Percentiles rank a stretch among this genome's conserved stretches.
Conservation (phyloP, 2,329 filamentous ascomycete genomes). For the Colletotrichum truncatum region DNA sequence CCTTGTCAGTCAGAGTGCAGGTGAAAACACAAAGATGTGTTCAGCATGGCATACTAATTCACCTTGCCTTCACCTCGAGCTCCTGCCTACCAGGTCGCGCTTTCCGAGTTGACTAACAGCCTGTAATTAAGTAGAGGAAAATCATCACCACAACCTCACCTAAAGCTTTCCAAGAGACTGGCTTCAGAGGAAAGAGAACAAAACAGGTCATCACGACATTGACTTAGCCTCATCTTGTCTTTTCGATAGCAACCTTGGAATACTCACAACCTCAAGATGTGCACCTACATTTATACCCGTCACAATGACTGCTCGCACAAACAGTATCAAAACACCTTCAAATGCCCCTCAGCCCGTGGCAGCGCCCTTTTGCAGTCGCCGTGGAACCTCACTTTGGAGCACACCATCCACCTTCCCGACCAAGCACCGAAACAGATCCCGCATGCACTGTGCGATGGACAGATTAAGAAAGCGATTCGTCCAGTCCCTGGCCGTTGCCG, state of each 20-base stretch:
- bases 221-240: neutral
- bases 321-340: constrained; percentile 45
- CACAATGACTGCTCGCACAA: constrained; percentile 40
- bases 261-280: constrained; percentile 37
- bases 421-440: constrained; percentile 31
- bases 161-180: no score
- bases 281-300: constrained; percentile 40
- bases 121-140: no score
- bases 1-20: no score
- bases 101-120: no score
- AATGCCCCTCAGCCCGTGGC: constrained; percentile 38
- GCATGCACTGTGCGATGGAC: constrained; percentile 31
- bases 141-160: no score
- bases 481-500: constrained; percentile 36
- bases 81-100: no score
- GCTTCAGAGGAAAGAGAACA: no score
- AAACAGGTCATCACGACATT: neutral
- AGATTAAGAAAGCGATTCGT: constrained; percentile 30
- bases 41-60: no score
- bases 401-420: constrained; percentile 22
- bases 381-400: constrained; percentile 29
- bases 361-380: neutral
- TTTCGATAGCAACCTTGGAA: neutral
- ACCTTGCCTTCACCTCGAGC: no score
- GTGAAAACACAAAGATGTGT: no score